phyloP scores from a whole-genome alignment of 176 grass and related monocot genomes.

The Saccharum spontaneum region DNA sequence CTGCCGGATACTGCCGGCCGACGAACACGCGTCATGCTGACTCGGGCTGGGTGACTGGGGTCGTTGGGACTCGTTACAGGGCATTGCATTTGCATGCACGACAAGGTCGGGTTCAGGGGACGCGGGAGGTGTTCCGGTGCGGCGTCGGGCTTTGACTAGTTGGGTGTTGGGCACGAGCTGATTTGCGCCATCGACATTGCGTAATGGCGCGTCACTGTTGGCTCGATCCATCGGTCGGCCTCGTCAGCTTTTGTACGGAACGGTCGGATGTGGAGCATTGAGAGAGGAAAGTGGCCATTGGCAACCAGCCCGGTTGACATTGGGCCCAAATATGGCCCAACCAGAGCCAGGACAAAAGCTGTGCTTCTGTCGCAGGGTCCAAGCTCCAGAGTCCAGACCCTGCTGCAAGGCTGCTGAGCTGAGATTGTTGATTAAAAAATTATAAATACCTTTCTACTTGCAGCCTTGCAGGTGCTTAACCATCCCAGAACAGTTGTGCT shows the following conservation, averaged over 20 bases:
- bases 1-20: neutral
- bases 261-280: neutral
- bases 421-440: no score
- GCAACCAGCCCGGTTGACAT: no score
- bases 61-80: no score
- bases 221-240: neutral
- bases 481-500: neutral
- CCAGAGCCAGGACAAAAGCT: neutral
- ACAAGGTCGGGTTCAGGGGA: neutral
- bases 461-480: neutral
- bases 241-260: constrained; percentile 4
- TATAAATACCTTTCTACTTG: no score
- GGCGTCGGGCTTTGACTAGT: no score
- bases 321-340: neutral
- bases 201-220: neutral
- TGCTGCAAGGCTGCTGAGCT: no score
- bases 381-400: neutral
- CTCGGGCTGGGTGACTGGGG: no score
- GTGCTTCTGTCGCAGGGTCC: neutral
- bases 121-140: neutral
- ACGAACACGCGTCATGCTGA: neutral
- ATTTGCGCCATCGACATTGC: neutral
- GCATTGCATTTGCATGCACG: neutral
- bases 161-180: neutral
- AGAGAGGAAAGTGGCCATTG: neutral